Evolutionary conservation across 1,284 basidiomycete species (phyloP), one percentile per base, ranked within the genome.

Genomic region (Boletus holoroseus): DNA sequence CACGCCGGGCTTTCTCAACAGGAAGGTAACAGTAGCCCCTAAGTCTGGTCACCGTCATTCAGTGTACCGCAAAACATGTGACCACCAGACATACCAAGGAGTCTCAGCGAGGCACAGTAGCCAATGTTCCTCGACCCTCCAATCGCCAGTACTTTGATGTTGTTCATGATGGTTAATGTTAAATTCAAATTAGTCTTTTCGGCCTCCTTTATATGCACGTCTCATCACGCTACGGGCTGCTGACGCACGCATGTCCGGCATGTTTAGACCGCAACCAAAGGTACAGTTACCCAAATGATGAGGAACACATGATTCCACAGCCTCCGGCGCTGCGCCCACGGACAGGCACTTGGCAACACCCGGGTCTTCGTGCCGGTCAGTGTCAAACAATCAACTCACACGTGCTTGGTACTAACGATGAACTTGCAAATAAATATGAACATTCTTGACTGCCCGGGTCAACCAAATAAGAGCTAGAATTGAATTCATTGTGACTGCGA

Each of bases 81-180:
- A 8, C 8, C 5, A n/a, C 12, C 3, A 27, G n/a, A 45, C 57
- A n/a, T 55, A 82, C 79, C 68, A 24, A 83, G 71, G 1, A 85
- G 68, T 15, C 78, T 65, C 27, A 77, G 42, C 1, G 76, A 68
- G 36, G 82, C 63, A 52, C 71, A 70, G 67, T 83, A 84, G 3
- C 82, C 83, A 54, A 83, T 81, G 64, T 83, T 82, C 46, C 75
- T 73, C 9, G 83, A 85, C 7, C 73, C 82, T 36, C 83, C 83
- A n/a, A 85, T 69, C 13, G 72, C 64, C 48, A 80, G 61, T 26
- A 73, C 68, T 55, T 70, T 73, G 45, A 46, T 32, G 39, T 53
- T 48, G 41, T 64, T 39, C 67, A 69, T 68, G 51, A 13, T 8
- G 41, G 39, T 38, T 7, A n/a, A 31, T 32, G 38, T 18, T 9